A percentile compares a stretch with the other conserved stretches of the same genome.
Conservation (phyloP, 177 flowering plant species). For the Vitis hybrid region DNA sequence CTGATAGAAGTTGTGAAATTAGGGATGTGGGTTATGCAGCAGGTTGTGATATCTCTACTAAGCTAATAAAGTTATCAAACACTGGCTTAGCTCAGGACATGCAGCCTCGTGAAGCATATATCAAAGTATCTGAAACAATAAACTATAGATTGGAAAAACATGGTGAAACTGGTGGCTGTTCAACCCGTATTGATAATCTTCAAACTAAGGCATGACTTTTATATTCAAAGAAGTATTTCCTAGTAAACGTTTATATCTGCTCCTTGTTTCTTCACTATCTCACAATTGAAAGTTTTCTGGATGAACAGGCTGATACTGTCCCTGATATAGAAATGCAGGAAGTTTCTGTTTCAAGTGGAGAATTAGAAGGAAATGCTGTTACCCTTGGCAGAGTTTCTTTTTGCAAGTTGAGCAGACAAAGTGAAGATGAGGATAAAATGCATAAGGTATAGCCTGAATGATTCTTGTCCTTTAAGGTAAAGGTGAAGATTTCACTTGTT, state of each 20-base stretch:
- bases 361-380: constrained; percentile 7
- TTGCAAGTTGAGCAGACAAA: constrained; percentile 9
- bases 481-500: not conserved
- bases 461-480: not conserved
- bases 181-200: constrained; percentile 7
- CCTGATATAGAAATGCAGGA: constrained; percentile 13
- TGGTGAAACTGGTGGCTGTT: constrained; percentile 11
- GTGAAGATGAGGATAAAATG: constrained; percentile 1
- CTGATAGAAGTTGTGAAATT: constrained; percentile 19
- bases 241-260: not conserved
- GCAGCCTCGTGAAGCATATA: constrained; percentile 12
- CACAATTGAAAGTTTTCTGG: constrained; percentile 1
- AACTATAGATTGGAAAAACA: constrained; percentile 7
- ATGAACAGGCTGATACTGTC: constrained; percentile 18
- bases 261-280: not conserved
- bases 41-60: constrained; percentile 10
- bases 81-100: constrained; percentile 4
- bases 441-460: constrained; percentile 11
- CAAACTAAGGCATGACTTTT: constrained; percentile 21
- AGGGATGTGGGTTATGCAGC: constrained; percentile 7
- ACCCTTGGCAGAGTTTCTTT: constrained; percentile 12
- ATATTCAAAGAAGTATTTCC: not conserved
- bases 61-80: constrained; percentile 7
- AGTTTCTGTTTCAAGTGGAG: constrained; percentile 4
- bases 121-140: constrained; percentile 9